Conservation (phyloP, 805 yeast species). For the Scheffersomyces spartinae region DNA sequence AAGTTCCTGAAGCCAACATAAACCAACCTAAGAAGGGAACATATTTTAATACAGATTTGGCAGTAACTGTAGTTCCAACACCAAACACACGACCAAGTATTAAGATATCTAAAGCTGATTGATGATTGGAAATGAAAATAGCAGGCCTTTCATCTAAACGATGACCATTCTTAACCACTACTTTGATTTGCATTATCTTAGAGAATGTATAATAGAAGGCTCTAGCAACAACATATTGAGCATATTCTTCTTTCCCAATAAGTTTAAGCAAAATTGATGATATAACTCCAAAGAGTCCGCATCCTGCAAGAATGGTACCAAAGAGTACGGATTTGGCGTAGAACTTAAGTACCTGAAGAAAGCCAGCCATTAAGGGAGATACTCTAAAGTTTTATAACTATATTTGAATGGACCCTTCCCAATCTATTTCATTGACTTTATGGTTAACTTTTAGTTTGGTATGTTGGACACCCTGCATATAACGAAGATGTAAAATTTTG, state of each 20-base stretch:
- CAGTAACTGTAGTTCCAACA: constrained; percentile 81
- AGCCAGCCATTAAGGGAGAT: constrained; percentile 10
- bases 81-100: constrained; percentile 80
- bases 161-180: constrained; percentile 59
- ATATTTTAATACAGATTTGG: constrained; percentile 73
- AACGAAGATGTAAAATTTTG: too few relatives aligned
- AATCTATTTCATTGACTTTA: too few relatives aligned
- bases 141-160: constrained; percentile 55
- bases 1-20: constrained; percentile 83
- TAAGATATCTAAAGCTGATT: constrained; percentile 75
- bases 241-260: constrained; percentile 63
- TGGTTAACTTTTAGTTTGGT: too few relatives aligned
- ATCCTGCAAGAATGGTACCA: constrained; percentile 37
- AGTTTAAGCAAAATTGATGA: constrained; percentile 59
- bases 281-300: constrained; percentile 67
- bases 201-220: constrained; percentile 60
- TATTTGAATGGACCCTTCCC: too few relatives aligned
- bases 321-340: constrained; percentile 46
- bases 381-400: neutral
- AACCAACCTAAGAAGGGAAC: constrained; percentile 96
- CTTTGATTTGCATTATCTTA: constrained; percentile 52
- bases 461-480: too few relatives aligned
- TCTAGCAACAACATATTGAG: constrained; percentile 87
- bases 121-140: constrained; percentile 79
- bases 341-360: constrained; percentile 30